A percentile compares a stretch with the other conserved stretches of the same genome.
Conservation (phyloP, 805 yeast genomes). For the Teunomyces pallodes region DNA sequence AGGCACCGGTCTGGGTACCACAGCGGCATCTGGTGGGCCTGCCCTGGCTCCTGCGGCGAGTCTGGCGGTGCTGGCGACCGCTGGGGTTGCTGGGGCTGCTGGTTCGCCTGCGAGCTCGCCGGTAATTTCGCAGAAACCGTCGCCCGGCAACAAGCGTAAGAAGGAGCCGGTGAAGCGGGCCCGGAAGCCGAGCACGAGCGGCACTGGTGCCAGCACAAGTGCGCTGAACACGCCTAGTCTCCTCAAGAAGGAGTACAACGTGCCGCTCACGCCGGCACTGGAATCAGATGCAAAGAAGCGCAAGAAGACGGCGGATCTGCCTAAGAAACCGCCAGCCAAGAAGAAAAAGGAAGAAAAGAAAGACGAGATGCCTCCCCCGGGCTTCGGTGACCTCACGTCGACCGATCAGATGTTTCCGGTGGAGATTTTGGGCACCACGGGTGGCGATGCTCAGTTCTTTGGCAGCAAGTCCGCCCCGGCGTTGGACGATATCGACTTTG, state of each 20-base stretch:
- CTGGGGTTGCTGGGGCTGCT: slow-evolving; percentile 5
- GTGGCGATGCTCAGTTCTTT: slow-evolving; percentile 21
- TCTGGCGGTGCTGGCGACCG: no score
- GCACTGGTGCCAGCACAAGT: slow-evolving; percentile 13
- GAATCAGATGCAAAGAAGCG: slow-evolving; percentile 31
- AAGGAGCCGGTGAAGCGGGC: slow-evolving; percentile 33
- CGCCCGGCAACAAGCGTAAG: slow-evolving; percentile 30
- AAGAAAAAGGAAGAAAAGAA: slow-evolving; percentile 21
- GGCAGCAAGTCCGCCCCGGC: slow-evolving; percentile 18
- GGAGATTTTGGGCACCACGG: slow-evolving; percentile 26
- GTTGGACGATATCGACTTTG: slow-evolving; percentile 45
- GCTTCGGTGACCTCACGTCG: slow-evolving; percentile 18
- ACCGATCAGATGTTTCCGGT: slow-evolving; percentile 34
- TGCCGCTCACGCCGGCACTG: slow-evolving; percentile 42
- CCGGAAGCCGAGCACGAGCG: slow-evolving; percentile 29
- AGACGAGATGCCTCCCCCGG: slow-evolving; percentile 25
- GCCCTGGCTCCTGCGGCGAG: not conserved
- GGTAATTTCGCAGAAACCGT: slow-evolving; percentile 29
- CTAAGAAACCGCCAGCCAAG: slow-evolving; percentile 27
- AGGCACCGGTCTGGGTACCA: slow-evolving; percentile 8
- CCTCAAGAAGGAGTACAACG: slow-evolving; percentile 35
- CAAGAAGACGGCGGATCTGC: slow-evolving; percentile 34
- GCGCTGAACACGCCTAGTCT: slow-evolving; percentile 19
- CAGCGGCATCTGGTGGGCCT: not conserved
- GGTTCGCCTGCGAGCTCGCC: slow-evolving; percentile 24